A percentile compares a stretch with the other conserved stretches of the same genome.
Evolutionary conservation across 257 asterid species (phyloP).

Genomic region (Petrea volubilis): DNA sequence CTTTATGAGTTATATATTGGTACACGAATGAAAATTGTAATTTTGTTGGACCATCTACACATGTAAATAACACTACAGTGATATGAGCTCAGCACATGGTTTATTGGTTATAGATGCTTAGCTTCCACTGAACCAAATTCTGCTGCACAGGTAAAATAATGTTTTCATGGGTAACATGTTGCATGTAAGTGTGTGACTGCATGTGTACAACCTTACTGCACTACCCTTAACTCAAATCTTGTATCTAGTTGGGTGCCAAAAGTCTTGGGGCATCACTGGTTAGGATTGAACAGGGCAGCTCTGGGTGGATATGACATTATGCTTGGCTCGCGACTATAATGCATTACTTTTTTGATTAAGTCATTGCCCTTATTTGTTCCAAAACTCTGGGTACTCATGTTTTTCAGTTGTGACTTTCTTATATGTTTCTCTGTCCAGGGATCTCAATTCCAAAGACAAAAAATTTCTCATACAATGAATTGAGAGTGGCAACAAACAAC

Average conservation of each 20-base stretch:
- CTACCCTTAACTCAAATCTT: background rate
- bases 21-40: background rate
- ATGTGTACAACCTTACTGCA: background rate
- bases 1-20: background rate
- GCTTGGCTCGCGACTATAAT: constrained; percentile 6
- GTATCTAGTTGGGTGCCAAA: constrained; percentile 1
- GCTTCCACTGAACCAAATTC: background rate
- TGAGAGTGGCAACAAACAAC: constrained; percentile 67
- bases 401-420: constrained; percentile 16
- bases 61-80: background rate
- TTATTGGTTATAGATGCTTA: background rate
- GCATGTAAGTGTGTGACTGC: constrained; percentile 10
- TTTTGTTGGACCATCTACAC: background rate
- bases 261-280: background rate
- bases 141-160: background rate
- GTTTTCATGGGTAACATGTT: constrained; percentile 20
- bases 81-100: constrained; percentile 4
- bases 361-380: background rate
- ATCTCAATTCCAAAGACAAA: constrained; percentile 41
- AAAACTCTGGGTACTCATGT: constrained; percentile 13
- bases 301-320: background rate
- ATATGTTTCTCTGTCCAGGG: constrained; percentile 42
- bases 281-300: background rate
- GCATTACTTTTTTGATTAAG: constrained; percentile 1
- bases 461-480: constrained; percentile 61